phyloP scores from a whole-genome alignment of 2,329 filamentous ascomycete genomes.

The Coniochaeta sp. region DNA sequence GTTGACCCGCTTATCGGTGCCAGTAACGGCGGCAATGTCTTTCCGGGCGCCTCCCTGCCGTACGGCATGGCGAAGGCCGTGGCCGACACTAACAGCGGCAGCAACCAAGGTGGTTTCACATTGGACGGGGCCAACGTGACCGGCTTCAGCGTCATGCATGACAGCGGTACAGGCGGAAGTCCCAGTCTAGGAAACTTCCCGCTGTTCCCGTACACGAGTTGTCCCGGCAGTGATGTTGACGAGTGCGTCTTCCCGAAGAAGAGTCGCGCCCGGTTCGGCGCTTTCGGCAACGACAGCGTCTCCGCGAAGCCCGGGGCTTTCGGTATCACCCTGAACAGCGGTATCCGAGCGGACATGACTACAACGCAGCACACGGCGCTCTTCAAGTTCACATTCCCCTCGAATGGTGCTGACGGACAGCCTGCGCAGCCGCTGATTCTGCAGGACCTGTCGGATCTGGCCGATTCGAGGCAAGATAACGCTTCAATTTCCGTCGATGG shows the following conservation, averaged over 20 bases:
- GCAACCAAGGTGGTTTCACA: slow-evolving; percentile 51
- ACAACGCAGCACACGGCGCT: slow-evolving; percentile 57
- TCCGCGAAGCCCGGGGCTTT: slow-evolving; percentile 60
- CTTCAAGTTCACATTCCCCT: slow-evolving; percentile 58
- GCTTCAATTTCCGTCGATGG: slow-evolving; percentile 47
- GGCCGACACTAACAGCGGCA: slow-evolving; percentile 44
- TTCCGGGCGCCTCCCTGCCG: slow-evolving; percentile 33
- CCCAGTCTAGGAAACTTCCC: slow-evolving; percentile 69
- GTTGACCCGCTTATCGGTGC: slow-evolving; percentile 34
- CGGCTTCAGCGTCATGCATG: slow-evolving; percentile 52
- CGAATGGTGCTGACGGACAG: slow-evolving; percentile 23
- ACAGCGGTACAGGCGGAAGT: slow-evolving; percentile 47
- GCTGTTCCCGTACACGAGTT: slow-evolving; percentile 59
- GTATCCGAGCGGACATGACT: slow-evolving; percentile 60
- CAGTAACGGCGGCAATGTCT: slow-evolving; percentile 33
- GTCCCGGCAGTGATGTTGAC: slow-evolving; percentile 53
- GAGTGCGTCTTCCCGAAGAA: slow-evolving; percentile 52
- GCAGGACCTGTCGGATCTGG: slow-evolving; percentile 58
- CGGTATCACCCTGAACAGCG: slow-evolving; percentile 48
- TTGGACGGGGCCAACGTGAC: slow-evolving; percentile 40
- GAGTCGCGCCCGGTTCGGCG: slow-evolving; percentile 27
- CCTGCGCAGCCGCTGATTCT: slow-evolving; percentile 51
- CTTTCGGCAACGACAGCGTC: slow-evolving; percentile 42
- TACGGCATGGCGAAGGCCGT: slow-evolving; percentile 50
- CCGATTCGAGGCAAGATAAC: slow-evolving; percentile 51